These are phyloP conservation scores for Bryoglossum gracile DNA, from an alignment of 495 filamentous ascomycete genomes.

Conservation along the genomic window DNA sequence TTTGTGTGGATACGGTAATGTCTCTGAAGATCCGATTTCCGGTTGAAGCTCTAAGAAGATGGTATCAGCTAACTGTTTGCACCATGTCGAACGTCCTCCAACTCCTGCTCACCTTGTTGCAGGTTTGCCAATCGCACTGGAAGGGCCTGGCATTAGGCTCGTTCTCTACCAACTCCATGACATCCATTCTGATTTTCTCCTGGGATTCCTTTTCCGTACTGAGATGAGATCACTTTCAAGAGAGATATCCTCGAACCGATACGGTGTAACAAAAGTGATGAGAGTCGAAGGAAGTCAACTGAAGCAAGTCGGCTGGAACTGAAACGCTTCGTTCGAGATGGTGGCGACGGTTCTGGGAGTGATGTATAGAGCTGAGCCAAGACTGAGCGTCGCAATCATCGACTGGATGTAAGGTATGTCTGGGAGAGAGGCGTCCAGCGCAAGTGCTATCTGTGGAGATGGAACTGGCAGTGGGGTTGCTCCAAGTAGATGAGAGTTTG, in stretches of 20 bases:
- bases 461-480: slow-evolving; percentile 1
- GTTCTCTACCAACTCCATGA: slow-evolving; percentile 47
- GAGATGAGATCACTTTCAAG: no score
- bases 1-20: slow-evolving; percentile 90
- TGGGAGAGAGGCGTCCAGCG: slow-evolving; percentile 17
- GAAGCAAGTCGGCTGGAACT: no score
- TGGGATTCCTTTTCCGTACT: no score
- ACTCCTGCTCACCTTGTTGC: slow-evolving; percentile 39
- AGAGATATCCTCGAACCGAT: no score
- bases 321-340: no score
- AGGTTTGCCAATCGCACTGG: slow-evolving; percentile 44
- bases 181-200: slow-evolving; percentile 38
- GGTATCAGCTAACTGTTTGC: slow-evolving; percentile 3
- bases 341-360: no score
- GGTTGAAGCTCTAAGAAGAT: slow-evolving; percentile 71
- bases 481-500: background rate
- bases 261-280: no score
- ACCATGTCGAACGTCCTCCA: background rate
- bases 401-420: background rate
- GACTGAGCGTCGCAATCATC: slow-evolving; percentile 1
- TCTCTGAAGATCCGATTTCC: slow-evolving; percentile 83
- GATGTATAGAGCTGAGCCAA: background rate
- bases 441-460: slow-evolving; percentile 17
- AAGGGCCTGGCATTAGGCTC: slow-evolving; percentile 45
- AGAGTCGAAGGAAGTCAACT: no score